A percentile compares a stretch with the other conserved stretches of the same genome.
Conservation (phyloP, 2,329 filamentous ascomycete species). For the Proliferodiscus dingleyae region DNA sequence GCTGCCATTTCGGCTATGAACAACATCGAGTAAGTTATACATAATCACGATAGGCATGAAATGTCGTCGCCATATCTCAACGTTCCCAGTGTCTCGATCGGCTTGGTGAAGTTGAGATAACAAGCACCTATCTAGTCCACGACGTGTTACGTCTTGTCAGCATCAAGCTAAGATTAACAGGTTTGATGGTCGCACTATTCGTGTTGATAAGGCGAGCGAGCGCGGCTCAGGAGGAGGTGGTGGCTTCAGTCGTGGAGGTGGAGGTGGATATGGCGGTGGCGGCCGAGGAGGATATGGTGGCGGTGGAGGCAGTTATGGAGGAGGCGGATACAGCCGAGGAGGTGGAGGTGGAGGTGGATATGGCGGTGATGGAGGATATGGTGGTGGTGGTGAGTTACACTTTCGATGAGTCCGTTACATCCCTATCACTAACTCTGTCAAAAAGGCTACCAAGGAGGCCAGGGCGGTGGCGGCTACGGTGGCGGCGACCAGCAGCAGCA, state of each 20-base stretch:
- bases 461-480: slow-evolving; percentile 24
- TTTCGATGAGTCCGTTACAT: background rate
- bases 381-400: slow-evolving; percentile 28
- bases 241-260: slow-evolving; percentile 33
- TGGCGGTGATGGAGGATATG: slow-evolving; percentile 54
- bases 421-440: slow-evolving; percentile 20
- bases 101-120: no score
- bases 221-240: slow-evolving; percentile 56
- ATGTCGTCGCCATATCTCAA: no score
- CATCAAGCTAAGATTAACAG: slow-evolving; percentile 40
- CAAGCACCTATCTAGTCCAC: no score
- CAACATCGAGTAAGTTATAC: slow-evolving; percentile 73
- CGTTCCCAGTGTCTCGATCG: no score
- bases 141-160: background rate
- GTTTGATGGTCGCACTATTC: slow-evolving; percentile 90
- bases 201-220: slow-evolving; percentile 84
- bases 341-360: slow-evolving; percentile 37
- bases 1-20: slow-evolving; percentile 76
- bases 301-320: slow-evolving; percentile 32
- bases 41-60: background rate
- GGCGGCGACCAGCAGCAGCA: slow-evolving; percentile 27
- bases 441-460: slow-evolving; percentile 23
- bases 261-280: slow-evolving; percentile 48
- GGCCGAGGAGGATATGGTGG: slow-evolving; percentile 42
- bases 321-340: slow-evolving; percentile 39